Conservation (phyloP, 768 basidiomycete species). For the Porphyrellus cyaneotinctus region DNA sequence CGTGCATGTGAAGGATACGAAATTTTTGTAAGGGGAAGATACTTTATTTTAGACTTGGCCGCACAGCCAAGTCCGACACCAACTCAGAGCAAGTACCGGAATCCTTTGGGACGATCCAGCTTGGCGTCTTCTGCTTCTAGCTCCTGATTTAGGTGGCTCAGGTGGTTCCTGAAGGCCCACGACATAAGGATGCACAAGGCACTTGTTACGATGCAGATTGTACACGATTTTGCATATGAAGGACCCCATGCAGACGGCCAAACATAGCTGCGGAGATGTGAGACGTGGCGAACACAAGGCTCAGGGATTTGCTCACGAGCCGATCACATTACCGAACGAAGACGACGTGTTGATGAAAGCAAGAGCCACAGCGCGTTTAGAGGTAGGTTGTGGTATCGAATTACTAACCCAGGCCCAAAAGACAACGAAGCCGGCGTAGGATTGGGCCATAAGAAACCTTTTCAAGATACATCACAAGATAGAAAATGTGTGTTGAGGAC, state of each 20-base stretch:
- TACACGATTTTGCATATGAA: constrained; percentile 64
- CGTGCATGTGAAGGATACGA: too few species aligned
- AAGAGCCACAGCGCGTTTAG: constrained; percentile 86
- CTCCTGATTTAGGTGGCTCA: constrained; percentile 39
- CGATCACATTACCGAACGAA: constrained; percentile 79
- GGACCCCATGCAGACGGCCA: constrained; percentile 73
- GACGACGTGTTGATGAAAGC: constrained; percentile 80
- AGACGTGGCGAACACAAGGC: not conserved
- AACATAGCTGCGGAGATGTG: constrained; percentile 43
- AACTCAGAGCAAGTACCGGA: constrained; percentile 45
- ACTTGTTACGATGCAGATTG: constrained; percentile 63
- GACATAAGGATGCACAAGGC: constrained; percentile 48
- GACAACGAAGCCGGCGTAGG: constrained; percentile 67
- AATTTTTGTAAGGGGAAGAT: too few species aligned
- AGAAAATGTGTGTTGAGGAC: not conserved
- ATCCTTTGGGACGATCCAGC: constrained; percentile 33
- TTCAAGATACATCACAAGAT: constrained; percentile 23
- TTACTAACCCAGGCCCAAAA: constrained; percentile 54
- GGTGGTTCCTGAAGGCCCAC: constrained; percentile 44
- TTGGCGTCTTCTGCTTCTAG: constrained; percentile 38
- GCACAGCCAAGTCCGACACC: too few species aligned
- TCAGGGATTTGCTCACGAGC: constrained; percentile 54
- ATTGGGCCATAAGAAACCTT: constrained; percentile 77
- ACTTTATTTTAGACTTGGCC: too few species aligned
- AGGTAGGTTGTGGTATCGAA: constrained; percentile 69